Percentiles rank a stretch among this genome's conserved stretches.
Evolutionary conservation across 176 grass and related monocot species (phyloP).

Genomic region (Lolium multiflorum): DNA sequence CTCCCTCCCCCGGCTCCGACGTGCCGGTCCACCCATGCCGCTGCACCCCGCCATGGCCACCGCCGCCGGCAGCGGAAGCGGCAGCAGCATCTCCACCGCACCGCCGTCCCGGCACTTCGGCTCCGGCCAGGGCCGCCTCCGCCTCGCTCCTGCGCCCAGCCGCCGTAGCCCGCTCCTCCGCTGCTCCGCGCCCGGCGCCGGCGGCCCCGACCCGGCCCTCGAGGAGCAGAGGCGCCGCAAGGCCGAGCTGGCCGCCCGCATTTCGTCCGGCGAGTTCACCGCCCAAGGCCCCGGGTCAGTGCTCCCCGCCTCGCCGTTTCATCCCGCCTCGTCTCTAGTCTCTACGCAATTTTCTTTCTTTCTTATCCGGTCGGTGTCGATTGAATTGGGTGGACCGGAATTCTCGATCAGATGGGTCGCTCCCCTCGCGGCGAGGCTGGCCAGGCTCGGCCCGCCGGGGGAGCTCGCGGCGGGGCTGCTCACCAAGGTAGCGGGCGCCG

Average conservation of each 20-base stretch:
- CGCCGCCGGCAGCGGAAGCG: not conserved
- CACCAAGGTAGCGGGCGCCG: slow-evolving; percentile 51
- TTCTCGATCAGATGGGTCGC: slow-evolving; percentile 58
- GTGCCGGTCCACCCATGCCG: too few relatives aligned
- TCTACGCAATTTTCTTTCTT: not conserved
- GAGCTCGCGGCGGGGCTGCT: slow-evolving; percentile 58
- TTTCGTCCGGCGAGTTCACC: slow-evolving; percentile 96
- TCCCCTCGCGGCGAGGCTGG: slow-evolving; percentile 40
- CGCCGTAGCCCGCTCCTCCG: slow-evolving; percentile 40
- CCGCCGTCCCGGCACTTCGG: slow-evolving; percentile 25
- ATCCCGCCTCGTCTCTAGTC: too few relatives aligned
- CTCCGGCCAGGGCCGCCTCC: slow-evolving; percentile 21
- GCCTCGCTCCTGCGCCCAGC: slow-evolving; percentile 9
- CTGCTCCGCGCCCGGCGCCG: slow-evolving; percentile 55
- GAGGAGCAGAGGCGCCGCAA: slow-evolving; percentile 63
- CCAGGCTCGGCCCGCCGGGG: slow-evolving; percentile 59
- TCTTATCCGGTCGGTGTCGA: not conserved
- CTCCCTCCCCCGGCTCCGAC: too few relatives aligned
- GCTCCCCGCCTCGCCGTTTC: too few relatives aligned
- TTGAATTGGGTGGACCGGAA: too few relatives aligned
- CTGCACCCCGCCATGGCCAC: slow-evolving; percentile 47
- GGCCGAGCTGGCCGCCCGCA: slow-evolving; percentile 76
- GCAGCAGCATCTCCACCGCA: slow-evolving; percentile 14
- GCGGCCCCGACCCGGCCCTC: slow-evolving; percentile 45
- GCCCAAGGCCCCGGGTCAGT: slow-evolving; percentile 63